Base-by-base conservation (phyloP, 2,329 filamentous ascomycete species). In the Botrytis hyacinthi region DNA sequence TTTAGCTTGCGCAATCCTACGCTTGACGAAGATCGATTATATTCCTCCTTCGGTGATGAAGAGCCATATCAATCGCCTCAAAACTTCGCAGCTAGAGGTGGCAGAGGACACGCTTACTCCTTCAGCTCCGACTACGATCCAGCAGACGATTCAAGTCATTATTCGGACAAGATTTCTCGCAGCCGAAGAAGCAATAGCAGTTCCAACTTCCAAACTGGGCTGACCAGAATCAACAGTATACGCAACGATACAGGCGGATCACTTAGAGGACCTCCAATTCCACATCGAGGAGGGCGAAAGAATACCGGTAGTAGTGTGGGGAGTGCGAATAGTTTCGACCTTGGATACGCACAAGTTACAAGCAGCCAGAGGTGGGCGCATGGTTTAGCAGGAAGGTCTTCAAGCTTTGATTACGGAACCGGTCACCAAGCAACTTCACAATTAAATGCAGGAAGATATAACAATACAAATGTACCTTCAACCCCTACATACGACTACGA, bases 131-230 rank as follows among this genome's bases (percentile, higher is more conserved):
- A 90, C 78, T 83, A 87, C 75, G 88, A 91, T 40, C 76, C 82
- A n/a, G 83, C 82, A 74, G 87, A 90, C 80, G 86, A 88, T 76
- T 80, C 85, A 29, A 87, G 85, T 79, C 83, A 85, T 72, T 82
- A 86, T 74, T 89, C 87, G n/a, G 76, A 84, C 76, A 84, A 84
- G 76, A 79, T 82, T 48, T 86, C 88, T 32, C 86, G 88, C 68
- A 88, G 89, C 22, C 89, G 91, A 74, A 89, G 93, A 74, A 96
- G 93, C 83, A 94, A 94, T 81, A 95, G 92, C 84, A 92, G 91
- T 81, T 93, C 92, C 51, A 93, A 91, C 80, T 91, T 91, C 78
- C 88, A 88, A 77, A 83, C 87, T 16, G 85, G 85, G 61, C 83
- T 91, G 70, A 86, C 86, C 62, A 87, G 89, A 76, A 87, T 92